Base-by-base conservation (phyloP, 2,329 filamentous ascomycete genomes). In the Fusarium virguliforme region DNA sequence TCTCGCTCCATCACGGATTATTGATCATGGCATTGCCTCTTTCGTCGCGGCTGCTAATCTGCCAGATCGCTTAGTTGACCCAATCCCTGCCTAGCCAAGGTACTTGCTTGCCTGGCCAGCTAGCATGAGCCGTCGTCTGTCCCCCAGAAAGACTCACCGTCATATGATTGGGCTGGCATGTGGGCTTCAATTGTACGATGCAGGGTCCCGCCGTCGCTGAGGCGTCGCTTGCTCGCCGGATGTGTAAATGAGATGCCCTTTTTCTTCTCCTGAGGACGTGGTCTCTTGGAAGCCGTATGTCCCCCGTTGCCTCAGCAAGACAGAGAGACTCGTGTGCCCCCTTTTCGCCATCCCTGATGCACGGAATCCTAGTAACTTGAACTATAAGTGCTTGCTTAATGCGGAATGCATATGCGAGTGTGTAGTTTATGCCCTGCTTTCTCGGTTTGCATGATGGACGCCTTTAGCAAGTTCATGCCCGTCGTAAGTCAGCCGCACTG, bases 131-230 rank as follows among this genome's bases (percentile, higher is more conserved):
- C 41, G 26, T 38, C 12, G 26, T 46, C 32, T 30, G 41, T 56
- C 68, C 69, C 68, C 60, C 18, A 18, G 54, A 57, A 38, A 70
- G 60, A 58, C 40, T 70, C 51, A 69, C 60, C 64, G 60, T 68
- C 56, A 55, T 56, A 54, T 58, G 37, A 70, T 58, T 67, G 35
- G 66, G 46, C 54, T 57, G n/a, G 32, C 46, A 15, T 54, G 57
- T 58, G 61, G 53, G 48, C 28, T 53, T 64, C 60, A 58, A 57
- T 59, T 60, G 65, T 50, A 57, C 22, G 43, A 65, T 43, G 54
- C 67, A 68, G 67, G 67, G 70, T 68, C 70, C 46, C 66, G 61
- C 51, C 26, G 58, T 9, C 50, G 28, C 32, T 12, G 48, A 48
- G 59, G 55, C 68, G 59, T 68, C 61, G 54, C 61, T 60, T 59